Evolutionary conservation across 805 yeast species (phyloP), one percentile per base, ranked within the genome.

Genomic region (Debaryomyces maramus): DNA sequence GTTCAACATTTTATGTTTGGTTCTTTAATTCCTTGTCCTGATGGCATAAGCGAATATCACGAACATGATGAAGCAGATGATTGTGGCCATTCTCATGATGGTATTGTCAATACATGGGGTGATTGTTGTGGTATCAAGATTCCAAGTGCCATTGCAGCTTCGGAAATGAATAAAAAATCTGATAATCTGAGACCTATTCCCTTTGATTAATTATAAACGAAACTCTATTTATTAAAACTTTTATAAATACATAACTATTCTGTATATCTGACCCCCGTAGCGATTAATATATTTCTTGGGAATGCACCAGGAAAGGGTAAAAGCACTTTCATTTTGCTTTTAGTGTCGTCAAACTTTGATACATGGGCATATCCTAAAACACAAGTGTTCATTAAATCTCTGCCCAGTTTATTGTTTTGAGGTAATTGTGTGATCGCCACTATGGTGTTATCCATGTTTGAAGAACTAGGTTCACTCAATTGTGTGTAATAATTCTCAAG

Each of bases 51-150:
- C 33, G 64, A 56, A 2, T 42, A 38, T 8, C 55, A 56, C 13
- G 63, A 58, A 3, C 53, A 54, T 8, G 63, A 50, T 5, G 56
- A 49, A 37, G 53, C 50, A 5, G 61, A 50, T 13, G 59, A 47
- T 30, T 50, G 48, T 47, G 54, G 50, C 20, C 60, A 56, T 39
- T 36, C 45, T 38, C 53, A 46, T 35, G 52, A 44, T 13, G 23
- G 14, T 16, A 45, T 43, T 6, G 46, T 55, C 3, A 75, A 69
- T 42, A 81, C 87, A 2, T 93, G 96, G 96, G 98, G 96, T 6
- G 98, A 93, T 59, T 93, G 99, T 56, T 93, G 99, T 67, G 99
- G 99, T 6, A 93, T 93, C 36, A 87, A 88, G 56, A 77, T 93
- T 2, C 99, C 99, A 0, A 88, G 97, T 63, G 97, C 97, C 0